Evolutionary conservation across 139 green algal genomes (phyloP), one percentile per base, ranked within the genome.

Genomic region (Volvox reticuliferus): DNA sequence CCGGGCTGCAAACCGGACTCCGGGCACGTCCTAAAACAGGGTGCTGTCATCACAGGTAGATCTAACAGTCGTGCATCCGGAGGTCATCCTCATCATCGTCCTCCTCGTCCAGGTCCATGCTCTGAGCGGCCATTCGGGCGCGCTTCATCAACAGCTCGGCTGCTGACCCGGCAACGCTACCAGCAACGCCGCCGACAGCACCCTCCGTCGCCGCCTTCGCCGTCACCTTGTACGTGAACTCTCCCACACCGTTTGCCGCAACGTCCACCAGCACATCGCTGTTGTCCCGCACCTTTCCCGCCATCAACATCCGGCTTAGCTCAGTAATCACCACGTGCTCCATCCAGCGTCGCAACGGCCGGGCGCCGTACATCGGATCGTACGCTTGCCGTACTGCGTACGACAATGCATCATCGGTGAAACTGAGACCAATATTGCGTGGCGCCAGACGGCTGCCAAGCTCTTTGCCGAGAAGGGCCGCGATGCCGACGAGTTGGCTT

Each of bases 281-380:
- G 87, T 67, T 85, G 18, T 96, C 94, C 2, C 79, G 30, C 90
- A 97, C 90, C 50, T 94, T 75, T 16, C 94, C 95, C 30, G 86
- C 61, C 20, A 97, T 85, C 36, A 97, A 88, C 94, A 96, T 95
- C 73, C 88, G 89, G 33, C 80, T 93, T 22, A 97, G 91, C 19
- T 95, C 82, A 26, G 96, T 97, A 30, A 97, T 83, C 13, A 97
- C 80, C 37, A 79, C 69, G 26, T 97, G 93, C 92, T 97, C 96
- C 89, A 96, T 88, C 94, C 95, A 97, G 26, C 96, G 91, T 21
- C 95, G 93, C 84, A 97, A 91, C 63, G 96, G 95, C 2, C 95
- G 91, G 13, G 95, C 95, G 55, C 96, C 96, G 77, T 94, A 96
- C 21, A 79, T 77, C 18, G 89, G 81, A 79, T 97, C 95, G 82